Base-by-base conservation (phyloP, 2,329 filamentous ascomycete species). In the Leptoxyphium fumago region DNA sequence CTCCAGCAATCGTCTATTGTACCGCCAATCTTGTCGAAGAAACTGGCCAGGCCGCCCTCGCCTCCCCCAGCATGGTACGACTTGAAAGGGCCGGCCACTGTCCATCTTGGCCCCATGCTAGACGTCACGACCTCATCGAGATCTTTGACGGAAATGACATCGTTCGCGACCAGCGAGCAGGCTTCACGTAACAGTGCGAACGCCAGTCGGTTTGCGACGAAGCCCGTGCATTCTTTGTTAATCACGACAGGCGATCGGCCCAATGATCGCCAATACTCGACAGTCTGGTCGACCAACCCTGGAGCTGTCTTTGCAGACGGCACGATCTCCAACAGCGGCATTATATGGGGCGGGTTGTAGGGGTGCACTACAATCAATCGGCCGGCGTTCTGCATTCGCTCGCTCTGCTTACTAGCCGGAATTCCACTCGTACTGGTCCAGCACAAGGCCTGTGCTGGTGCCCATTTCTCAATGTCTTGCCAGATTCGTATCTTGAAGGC, bases 371-470 rank as follows among this genome's bases (percentile, higher is more conserved):
- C 69, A 0, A 78, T 48, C 2, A 79, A 54, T 2, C 73, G 60
- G n/a, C 55, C 48, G 41, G 58, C 55, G 26, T 71, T 62, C 17
- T 58, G 50, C 66, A 72, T 70, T 2, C 61, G 49, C 13, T 47
- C 45, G 8, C 57, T 58, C 49, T 78, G 74, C 18, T 58, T 59
- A 0, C 70, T 73, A 0, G 74, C 72, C 0, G 71, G 66, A 26
- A 78, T 77, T 0, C 75, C 75, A 1, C 68, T 73, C 0, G 75
- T 78, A 44, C 68, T 72, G 32, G 68, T 73, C 74, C 74, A 78
- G 41, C 78, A 59, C 14, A 76, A 62, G 0, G 72, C 66, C 8
- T 61, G 48, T 4, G 53, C 45, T 0, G 62, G 61, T 0, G 71
- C 71, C 29, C 69, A 51, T 1, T 59, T 48, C 46, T 75, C 67